Conservation (phyloP, 139 green algal genomes). For the Tetradesmus obliquus region DNA sequence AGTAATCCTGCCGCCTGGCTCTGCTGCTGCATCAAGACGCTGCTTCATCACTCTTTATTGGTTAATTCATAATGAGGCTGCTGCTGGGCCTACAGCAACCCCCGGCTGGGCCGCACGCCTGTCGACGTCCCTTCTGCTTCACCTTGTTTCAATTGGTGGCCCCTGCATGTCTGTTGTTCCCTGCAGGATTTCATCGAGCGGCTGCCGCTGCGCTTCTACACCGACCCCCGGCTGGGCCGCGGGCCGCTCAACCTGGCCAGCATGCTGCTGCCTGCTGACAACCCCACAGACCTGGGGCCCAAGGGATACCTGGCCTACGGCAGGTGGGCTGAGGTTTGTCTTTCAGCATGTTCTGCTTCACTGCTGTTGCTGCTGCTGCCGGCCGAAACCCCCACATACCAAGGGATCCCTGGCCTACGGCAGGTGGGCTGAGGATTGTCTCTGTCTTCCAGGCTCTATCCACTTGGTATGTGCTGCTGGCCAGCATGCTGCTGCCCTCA, state of each 20-base stretch:
- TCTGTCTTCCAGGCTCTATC: too few species aligned
- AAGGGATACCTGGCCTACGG: slow-evolving; percentile 69
- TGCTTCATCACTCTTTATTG: too few species aligned
- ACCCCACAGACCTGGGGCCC: slow-evolving; percentile 65
- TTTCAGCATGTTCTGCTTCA: neutral
- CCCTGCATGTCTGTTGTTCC: neutral
- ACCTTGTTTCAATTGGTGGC: neutral
- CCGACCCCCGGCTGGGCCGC: slow-evolving; percentile 38
- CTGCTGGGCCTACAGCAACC: too few species aligned
- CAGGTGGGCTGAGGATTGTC: too few species aligned
- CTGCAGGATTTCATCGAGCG: slow-evolving; percentile 53
- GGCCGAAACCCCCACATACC: too few species aligned
- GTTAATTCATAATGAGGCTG: too few species aligned
- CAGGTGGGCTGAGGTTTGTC: neutral
- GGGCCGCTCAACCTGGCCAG: slow-evolving; percentile 65
- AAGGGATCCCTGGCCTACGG: too few species aligned
- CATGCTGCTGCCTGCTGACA: slow-evolving; percentile 30
- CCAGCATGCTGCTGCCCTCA: slow-evolving; percentile 36
- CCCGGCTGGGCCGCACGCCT: too few species aligned
- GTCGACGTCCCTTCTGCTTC: too few species aligned
- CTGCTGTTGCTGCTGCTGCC: too few species aligned
- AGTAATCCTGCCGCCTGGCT: too few species aligned
- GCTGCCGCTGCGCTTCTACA: slow-evolving; percentile 52
- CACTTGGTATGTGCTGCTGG: slow-evolving; percentile 28
- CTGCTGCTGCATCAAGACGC: too few species aligned